Conservation (phyloP, 441 rosid species). For the Omphalea diandra region DNA sequence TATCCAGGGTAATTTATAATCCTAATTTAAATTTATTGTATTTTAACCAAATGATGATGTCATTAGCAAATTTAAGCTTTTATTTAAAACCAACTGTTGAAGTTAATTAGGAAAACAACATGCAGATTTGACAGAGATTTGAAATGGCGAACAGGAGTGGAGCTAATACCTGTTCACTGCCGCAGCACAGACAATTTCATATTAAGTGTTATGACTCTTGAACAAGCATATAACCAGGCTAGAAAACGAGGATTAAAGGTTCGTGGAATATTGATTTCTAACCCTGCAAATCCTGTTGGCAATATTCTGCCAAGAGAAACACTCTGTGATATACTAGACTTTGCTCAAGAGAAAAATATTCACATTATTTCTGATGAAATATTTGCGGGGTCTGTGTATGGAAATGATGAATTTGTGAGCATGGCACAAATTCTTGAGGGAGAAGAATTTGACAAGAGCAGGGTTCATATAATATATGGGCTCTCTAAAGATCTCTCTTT, state of each 20-base stretch:
- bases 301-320: conserved; percentile 61
- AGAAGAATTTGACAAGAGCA: conserved; percentile 63
- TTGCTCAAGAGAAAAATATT: conserved; percentile 78
- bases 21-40: not conserved
- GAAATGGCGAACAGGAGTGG: conserved; percentile 76
- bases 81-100: not conserved
- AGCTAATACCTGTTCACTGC: conserved; percentile 81
- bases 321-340: conserved; percentile 51
- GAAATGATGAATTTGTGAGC: conserved; percentile 73
- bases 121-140: conserved; percentile 87
- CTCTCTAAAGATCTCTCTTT: conserved; percentile 86
- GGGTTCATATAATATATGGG: conserved; percentile 85
- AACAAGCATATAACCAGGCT: conserved; percentile 82
- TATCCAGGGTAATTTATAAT: conserved; percentile 52
- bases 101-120: conserved; percentile 19
- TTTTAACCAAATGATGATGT: not conserved
- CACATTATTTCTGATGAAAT: conserved; percentile 88
- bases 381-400: conserved; percentile 72
- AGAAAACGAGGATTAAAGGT: conserved; percentile 71
- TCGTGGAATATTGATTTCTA: conserved; percentile 71
- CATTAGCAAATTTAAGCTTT: not conserved
- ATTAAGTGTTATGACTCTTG: conserved; percentile 65
- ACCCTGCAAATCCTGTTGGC: conserved; percentile 92
- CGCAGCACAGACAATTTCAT: conserved; percentile 74
- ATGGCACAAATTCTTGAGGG: conserved; percentile 64